phyloP scores from a whole-genome alignment of 228 moss, liverwort and hornwort genomes.

The Sphagnum fallax region DNA sequence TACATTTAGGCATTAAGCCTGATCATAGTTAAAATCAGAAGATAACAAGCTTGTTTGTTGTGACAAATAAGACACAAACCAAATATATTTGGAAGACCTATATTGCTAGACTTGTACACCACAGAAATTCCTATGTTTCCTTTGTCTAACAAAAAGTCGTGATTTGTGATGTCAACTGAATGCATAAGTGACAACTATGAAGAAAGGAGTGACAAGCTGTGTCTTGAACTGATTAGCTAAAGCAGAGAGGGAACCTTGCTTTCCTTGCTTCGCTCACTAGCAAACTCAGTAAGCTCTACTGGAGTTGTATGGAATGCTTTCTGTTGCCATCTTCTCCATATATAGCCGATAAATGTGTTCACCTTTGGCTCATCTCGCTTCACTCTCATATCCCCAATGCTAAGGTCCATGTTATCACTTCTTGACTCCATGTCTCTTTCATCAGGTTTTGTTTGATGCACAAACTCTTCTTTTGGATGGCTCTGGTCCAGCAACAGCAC shows the following conservation, averaged over 20 bases:
- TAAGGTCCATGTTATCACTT: conserved; percentile 10
- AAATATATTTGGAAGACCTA: too few relatives aligned
- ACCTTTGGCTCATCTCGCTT: conserved; percentile 29
- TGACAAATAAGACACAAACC: too few relatives aligned
- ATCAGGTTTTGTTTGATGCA: conserved; percentile 10
- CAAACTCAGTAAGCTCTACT: conserved; percentile 45
- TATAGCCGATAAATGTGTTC: conserved; percentile 9
- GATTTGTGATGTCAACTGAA: too few relatives aligned
- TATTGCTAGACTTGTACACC: too few relatives aligned
- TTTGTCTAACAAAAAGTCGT: too few relatives aligned
- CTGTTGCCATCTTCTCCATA: conserved; percentile 27
- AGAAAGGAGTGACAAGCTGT: too few relatives aligned
- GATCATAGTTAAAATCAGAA: too few relatives aligned
- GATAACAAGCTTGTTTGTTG: too few relatives aligned
- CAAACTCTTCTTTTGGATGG: neutral
- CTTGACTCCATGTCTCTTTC: conserved; percentile 22
- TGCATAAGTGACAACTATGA: too few relatives aligned
- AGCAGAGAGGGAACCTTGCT: conserved; percentile 11
- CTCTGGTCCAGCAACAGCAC: neutral
- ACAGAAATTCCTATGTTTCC: too few relatives aligned
- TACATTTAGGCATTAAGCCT: too few relatives aligned
- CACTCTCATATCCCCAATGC: conserved; percentile 11
- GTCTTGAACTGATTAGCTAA: neutral
- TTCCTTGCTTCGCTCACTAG: conserved; percentile 25
- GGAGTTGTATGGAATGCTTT: conserved; percentile 20